Percentiles rank a stretch among this genome's conserved stretches.
Evolutionary conservation across 2,329 filamentous ascomycete species (phyloP).

Genomic region (Rhynchosporium secalis): DNA sequence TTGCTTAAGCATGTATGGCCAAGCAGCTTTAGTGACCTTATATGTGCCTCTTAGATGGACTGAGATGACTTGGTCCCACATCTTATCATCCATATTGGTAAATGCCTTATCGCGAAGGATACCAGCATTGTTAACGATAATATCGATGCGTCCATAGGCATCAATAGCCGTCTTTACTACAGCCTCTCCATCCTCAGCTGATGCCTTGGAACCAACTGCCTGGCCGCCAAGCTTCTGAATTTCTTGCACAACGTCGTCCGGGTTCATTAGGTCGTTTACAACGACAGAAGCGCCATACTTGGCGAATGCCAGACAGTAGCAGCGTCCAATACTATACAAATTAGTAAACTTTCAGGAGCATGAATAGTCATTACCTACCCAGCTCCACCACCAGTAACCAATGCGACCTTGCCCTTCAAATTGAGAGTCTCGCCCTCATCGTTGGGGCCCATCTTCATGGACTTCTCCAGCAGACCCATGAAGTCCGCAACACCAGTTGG

Average conservation of each 20-base stretch:
- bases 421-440: conserved; percentile 71
- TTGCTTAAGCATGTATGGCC: conserved; percentile 97
- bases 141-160: conserved; percentile 88
- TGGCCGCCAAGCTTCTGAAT: conserved; percentile 88
- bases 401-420: conserved; percentile 81
- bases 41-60: conserved; percentile 94
- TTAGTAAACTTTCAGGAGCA: neutral
- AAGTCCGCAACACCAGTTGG: conserved; percentile 87
- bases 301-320: conserved; percentile 85
- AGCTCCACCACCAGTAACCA: conserved; percentile 85
- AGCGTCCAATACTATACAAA: conserved; percentile 71
- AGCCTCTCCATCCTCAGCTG: conserved; percentile 85
- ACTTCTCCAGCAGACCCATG: conserved; percentile 79
- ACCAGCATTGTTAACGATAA: conserved; percentile 96
- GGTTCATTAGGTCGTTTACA: conserved; percentile 94
- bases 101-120: conserved; percentile 98
- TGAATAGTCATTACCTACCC: conserved; percentile 50
- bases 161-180: conserved; percentile 95
- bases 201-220: conserved; percentile 90
- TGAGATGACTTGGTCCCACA: conserved; percentile 90
- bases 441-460: conserved; percentile 73
- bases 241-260: conserved; percentile 86
- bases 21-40: conserved; percentile 95
- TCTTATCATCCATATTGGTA: conserved; percentile 91
- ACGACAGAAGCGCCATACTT: conserved; percentile 83